Evolutionary conservation across 2,329 filamentous ascomycete genomes (phyloP).

Genomic region (Penicillium psychrosexuale): DNA sequence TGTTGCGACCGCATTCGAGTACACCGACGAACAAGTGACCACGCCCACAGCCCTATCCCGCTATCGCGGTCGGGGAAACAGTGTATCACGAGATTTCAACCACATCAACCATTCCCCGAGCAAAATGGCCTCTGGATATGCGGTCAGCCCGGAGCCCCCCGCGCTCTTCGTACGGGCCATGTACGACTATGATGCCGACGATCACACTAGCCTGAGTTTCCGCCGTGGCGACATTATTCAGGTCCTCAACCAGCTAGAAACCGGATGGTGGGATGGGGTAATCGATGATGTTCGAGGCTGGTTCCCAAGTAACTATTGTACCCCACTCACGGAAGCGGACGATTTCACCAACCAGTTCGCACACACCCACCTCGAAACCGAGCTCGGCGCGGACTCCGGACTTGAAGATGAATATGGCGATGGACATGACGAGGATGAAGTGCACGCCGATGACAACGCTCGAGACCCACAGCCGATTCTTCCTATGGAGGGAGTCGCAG

Average conservation of each 20-base stretch:
- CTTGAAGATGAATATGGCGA: conserved; percentile 62
- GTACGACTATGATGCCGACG: conserved; percentile 97
- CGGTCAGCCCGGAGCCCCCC: conserved; percentile 44
- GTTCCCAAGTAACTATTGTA: conserved; percentile 99
- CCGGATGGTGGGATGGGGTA: conserved; percentile 98
- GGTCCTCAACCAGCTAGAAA: conserved; percentile 96
- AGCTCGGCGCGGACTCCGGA: conserved; percentile 49
- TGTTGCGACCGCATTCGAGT: conserved; percentile 45
- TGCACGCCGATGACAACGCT: conserved; percentile 65
- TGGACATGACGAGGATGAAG: conserved; percentile 61
- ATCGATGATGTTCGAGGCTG: conserved; percentile 95
- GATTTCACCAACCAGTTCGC: conserved; percentile 64
- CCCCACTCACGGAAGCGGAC: conserved; percentile 73
- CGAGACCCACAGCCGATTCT: conserved; percentile 60
- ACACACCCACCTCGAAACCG: conserved; percentile 54
- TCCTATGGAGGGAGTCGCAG: conserved; percentile 65
- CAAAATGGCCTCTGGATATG: conserved; percentile 32
- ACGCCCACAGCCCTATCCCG: conserved; percentile 30
- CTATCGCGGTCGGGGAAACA: conserved; percentile 32
- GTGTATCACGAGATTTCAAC: conserved; percentile 27
- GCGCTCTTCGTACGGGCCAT: conserved; percentile 85
- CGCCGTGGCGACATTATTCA: conserved; percentile 96
- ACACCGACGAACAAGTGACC: conserved; percentile 39
- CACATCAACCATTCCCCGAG: conserved; percentile 24
- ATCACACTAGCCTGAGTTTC: conserved; percentile 94